phyloP scores from a whole-genome alignment of 768 basidiomycete species.

The Termitomyces sp. region DNA sequence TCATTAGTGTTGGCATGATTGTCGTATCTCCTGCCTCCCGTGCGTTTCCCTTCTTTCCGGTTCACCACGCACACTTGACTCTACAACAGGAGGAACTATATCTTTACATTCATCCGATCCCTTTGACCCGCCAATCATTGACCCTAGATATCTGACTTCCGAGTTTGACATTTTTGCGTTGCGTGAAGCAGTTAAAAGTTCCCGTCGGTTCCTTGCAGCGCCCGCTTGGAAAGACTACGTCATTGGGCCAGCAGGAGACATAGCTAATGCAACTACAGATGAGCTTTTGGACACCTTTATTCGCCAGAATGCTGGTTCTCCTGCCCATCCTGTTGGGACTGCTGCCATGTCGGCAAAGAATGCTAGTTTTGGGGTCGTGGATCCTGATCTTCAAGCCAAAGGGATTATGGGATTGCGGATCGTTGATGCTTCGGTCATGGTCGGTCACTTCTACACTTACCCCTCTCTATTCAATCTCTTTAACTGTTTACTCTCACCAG shows the following conservation, averaged over 20 bases:
- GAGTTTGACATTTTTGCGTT: conserved; percentile 19
- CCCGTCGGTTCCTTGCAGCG: conserved; percentile 1
- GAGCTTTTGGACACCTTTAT: conserved; percentile 4
- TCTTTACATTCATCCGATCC: conserved; percentile 30
- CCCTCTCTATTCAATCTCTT: background rate
- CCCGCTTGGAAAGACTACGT: conserved; percentile 7
- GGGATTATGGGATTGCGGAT: background rate
- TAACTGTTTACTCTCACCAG: background rate
- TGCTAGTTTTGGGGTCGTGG: background rate
- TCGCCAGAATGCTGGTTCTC: background rate
- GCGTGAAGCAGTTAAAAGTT: conserved; percentile 15
- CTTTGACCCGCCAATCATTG: conserved; percentile 35
- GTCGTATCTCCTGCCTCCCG: conserved; percentile 7
- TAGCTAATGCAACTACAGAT: conserved; percentile 6
- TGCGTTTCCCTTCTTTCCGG: conserved; percentile 14
- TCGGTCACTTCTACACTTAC: background rate
- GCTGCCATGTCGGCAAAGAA: background rate
- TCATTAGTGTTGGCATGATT: background rate
- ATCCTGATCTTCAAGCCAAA: background rate
- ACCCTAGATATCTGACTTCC: conserved; percentile 26
- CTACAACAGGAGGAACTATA: conserved; percentile 17
- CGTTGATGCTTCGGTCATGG: background rate
- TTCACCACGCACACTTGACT: too few species aligned
- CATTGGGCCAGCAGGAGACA: conserved; percentile 3
- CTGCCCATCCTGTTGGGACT: background rate